Percentiles rank a stretch among this genome's conserved stretches.
phyloP scores from a whole-genome alignment of 73 alveolate genomes.

The Paramecium octaurelia region DNA sequence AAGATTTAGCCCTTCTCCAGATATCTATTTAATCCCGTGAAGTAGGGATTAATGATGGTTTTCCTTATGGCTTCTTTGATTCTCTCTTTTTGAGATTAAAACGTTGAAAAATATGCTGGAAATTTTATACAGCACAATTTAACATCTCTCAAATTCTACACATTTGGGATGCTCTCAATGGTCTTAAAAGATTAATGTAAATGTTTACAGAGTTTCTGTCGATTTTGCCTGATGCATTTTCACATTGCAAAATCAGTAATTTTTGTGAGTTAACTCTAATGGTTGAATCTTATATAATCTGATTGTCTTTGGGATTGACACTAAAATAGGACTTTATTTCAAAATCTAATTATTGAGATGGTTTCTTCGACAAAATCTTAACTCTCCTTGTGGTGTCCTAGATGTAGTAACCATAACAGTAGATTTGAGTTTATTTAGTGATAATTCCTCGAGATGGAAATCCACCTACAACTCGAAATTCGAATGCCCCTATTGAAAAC shows the following conservation, averaged over 20 bases:
- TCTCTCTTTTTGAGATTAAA: not conserved
- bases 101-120: not conserved
- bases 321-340: not conserved
- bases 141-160: not conserved
- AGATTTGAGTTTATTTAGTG: not conserved
- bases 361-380: not conserved
- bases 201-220: not conserved
- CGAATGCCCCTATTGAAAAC: not conserved
- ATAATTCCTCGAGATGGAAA: not conserved
- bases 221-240: not conserved
- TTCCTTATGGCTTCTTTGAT: not conserved
- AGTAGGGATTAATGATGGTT: not conserved
- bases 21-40: not conserved
- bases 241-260: not conserved
- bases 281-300: not conserved
- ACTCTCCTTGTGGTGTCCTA: not conserved
- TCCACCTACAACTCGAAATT: constrained; percentile 6
- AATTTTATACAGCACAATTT: not conserved
- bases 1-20: not conserved
- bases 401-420: not conserved
- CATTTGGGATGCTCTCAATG: not conserved
- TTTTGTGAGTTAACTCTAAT: not conserved
- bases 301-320: not conserved
- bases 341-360: not conserved
- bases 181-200: not conserved